Evolutionary conservation across 2,329 filamentous ascomycete species (phyloP).

Genomic region (Scedosporium dehoogii): DNA sequence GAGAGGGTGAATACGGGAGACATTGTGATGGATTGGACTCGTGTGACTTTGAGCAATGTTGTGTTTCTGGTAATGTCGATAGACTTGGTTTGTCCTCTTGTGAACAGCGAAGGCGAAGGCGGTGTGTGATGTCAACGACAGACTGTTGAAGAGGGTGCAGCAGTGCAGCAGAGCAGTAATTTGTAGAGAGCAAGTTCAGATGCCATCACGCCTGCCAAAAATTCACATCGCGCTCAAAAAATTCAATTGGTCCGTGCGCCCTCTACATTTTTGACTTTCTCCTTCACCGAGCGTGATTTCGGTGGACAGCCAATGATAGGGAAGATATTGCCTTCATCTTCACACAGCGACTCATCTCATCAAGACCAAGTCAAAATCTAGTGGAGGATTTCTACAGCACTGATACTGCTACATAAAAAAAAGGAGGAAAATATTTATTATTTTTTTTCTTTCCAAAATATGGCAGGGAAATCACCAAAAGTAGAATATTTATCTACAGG

Average conservation of each 20-base stretch:
- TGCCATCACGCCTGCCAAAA: neutral
- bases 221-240: neutral
- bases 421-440: neutral
- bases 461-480: constrained; percentile 21
- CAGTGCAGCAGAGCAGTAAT: neutral
- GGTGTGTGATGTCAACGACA: too few species aligned
- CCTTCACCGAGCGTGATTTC: neutral
- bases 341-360: neutral
- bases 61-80: neutral
- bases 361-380: neutral
- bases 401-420: neutral
- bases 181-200: neutral
- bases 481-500: constrained; percentile 60
- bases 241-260: constrained; percentile 5
- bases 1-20: constrained; percentile 58
- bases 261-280: neutral
- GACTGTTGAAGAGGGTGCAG: neutral
- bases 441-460: constrained; percentile 14
- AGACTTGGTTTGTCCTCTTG: neutral
- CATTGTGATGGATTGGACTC: neutral
- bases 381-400: neutral
- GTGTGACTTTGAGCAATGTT: neutral
- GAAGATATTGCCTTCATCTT: neutral
- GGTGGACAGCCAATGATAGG: constrained; percentile 1
- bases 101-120: too few species aligned